These are phyloP conservation scores for Penicillium bialowiezense DNA, from an alignment of 495 filamentous ascomycete species.

Conservation along the genomic window DNA sequence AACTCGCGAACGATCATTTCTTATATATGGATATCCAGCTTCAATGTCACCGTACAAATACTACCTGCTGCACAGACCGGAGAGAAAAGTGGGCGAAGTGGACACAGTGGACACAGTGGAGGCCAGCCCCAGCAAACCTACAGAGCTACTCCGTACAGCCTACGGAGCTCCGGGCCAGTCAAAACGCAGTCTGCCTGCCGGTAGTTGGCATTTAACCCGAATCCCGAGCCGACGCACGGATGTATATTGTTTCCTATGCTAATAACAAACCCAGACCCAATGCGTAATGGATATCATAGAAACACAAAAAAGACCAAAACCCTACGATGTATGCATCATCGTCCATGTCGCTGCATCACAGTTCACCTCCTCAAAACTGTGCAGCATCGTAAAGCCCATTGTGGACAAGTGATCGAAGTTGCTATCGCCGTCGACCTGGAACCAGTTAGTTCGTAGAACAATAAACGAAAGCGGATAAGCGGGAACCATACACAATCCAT, in stretches of 20 bases:
- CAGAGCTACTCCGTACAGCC: neutral
- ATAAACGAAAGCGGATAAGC: neutral
- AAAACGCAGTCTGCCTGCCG: neutral
- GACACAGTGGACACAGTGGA: neutral
- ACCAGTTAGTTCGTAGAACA: conserved; percentile 20
- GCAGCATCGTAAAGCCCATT: conserved; percentile 74
- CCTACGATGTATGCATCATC: conserved; percentile 45
- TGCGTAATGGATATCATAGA: conserved; percentile 34
- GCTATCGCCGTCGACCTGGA: conserved; percentile 69
- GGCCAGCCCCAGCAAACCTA: conserved; percentile 1
- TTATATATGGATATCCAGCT: too few species aligned
- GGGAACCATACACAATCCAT: conserved; percentile 78
- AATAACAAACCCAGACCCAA: conserved; percentile 16
- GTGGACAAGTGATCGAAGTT: conserved; percentile 66
- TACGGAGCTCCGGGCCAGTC: neutral
- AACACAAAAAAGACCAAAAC: conserved; percentile 1
- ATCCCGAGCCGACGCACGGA: too few species aligned
- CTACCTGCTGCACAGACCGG: too few species aligned
- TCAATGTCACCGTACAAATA: too few species aligned
- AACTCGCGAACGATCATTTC: too few species aligned
- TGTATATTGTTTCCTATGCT: too few species aligned
- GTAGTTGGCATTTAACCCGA: too few species aligned
- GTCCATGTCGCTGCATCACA: conserved; percentile 71
- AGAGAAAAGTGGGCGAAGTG: conserved; percentile 4
- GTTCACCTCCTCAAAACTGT: conserved; percentile 77